Percentiles rank a stretch among this genome's conserved stretches.
Conservation (phyloP, 2,329 filamentous ascomycete genomes). For the Coniosporium tulheliwenetii region DNA sequence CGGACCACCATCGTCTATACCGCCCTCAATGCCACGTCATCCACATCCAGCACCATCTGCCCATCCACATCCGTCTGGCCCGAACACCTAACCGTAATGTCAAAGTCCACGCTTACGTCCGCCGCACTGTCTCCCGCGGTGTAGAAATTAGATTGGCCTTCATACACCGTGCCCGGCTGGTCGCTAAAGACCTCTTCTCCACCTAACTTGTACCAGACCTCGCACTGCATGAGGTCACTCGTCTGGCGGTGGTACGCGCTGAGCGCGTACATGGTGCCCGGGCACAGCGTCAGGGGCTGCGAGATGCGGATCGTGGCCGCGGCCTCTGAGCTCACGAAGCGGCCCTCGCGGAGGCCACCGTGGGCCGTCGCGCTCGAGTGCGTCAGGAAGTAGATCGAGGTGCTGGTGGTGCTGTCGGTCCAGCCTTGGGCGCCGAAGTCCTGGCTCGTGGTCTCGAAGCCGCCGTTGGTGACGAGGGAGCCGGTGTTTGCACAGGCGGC, state of each 20-base stretch:
- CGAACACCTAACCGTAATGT: neutral
- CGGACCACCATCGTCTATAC: too few species aligned
- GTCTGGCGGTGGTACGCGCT: neutral
- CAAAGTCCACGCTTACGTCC: neutral
- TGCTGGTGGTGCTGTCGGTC: constrained; percentile 9
- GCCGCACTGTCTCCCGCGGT: neutral
- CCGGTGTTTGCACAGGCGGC: constrained; percentile 10
- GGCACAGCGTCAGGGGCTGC: neutral
- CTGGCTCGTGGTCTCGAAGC: constrained; percentile 7
- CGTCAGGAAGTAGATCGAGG: constrained; percentile 22
- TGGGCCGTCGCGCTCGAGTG: constrained; percentile 12
- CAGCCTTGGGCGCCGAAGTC: constrained; percentile 9
- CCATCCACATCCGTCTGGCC: neutral
- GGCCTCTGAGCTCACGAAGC: neutral
- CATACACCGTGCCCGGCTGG: neutral
- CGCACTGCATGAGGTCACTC: neutral
- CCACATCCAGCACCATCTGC: neutral
- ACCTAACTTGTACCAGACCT: neutral
- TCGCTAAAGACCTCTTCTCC: neutral
- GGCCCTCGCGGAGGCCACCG: neutral
- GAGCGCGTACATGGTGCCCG: neutral
- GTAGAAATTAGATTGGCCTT: neutral
- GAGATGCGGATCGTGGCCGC: neutral
- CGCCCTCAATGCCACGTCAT: neutral
- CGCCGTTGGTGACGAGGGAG: constrained; percentile 14